Percentiles rank a stretch among this genome's conserved stretches.
These are phyloP conservation scores for Calonectria leucothoes DNA, from an alignment of 2,329 filamentous ascomycete genomes.

Conservation along the genomic window DNA sequence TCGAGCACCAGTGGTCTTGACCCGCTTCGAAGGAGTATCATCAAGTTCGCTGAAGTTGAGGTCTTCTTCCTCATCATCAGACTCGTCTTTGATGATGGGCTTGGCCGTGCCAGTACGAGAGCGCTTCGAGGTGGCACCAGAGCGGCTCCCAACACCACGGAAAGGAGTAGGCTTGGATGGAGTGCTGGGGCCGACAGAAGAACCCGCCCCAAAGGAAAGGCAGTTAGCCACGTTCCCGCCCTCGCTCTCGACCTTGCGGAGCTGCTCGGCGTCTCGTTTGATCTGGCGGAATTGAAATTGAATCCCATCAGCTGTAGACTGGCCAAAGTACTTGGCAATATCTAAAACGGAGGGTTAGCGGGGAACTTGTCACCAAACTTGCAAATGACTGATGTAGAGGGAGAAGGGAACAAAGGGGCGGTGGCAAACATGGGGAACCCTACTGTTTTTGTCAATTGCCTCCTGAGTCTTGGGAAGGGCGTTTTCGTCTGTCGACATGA, in stretches of 20 bases:
- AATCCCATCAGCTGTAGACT: constrained; percentile 68
- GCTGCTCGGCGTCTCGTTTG: constrained; percentile 63
- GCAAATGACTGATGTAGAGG: background rate
- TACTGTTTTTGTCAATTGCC: constrained; percentile 55
- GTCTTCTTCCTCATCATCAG: constrained; percentile 44
- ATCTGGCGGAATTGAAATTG: constrained; percentile 70
- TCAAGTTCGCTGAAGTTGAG: constrained; percentile 47
- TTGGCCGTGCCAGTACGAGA: constrained; percentile 18
- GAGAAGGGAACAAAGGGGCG: background rate
- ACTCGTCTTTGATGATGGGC: constrained; percentile 42
- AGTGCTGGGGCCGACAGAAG: constrained; percentile 42
- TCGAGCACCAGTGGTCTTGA: constrained; percentile 41
- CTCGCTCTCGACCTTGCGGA: constrained; percentile 56
- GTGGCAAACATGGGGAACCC: constrained; percentile 24
- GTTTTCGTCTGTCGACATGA: constrained; percentile 50
- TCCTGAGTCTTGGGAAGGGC: constrained; percentile 52
- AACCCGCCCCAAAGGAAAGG: constrained; percentile 44
- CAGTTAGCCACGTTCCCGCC: constrained; percentile 59
- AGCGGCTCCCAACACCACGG: constrained; percentile 37
- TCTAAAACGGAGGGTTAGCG: constrained; percentile 52
- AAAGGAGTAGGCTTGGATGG: constrained; percentile 43
- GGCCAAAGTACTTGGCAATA: constrained; percentile 70
- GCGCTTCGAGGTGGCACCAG: constrained; percentile 44
- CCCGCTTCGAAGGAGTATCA: constrained; percentile 52
- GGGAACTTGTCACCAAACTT: background rate